Evolutionary conservation across 2,329 filamentous ascomycete species (phyloP).

Genomic region (Fusarium lateritium): DNA sequence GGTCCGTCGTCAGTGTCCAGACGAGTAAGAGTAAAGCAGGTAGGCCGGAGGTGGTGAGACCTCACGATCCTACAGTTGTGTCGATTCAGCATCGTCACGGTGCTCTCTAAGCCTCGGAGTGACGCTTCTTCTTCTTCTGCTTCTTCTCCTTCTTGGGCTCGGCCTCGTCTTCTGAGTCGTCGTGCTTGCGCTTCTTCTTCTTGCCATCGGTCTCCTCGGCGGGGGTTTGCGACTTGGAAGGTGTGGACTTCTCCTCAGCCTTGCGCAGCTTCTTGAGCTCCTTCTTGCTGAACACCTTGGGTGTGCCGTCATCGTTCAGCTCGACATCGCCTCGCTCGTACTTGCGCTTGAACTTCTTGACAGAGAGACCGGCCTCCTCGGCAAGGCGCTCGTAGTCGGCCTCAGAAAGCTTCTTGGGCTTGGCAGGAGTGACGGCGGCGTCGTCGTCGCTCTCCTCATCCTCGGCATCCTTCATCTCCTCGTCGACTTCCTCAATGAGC

Average conservation of each 20-base stretch:
- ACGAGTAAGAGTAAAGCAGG: conserved; percentile 49
- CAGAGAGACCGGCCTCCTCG: conserved; percentile 76
- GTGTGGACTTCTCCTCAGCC: conserved; percentile 65
- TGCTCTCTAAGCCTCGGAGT: conserved; percentile 54
- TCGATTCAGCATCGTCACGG: conserved; percentile 44
- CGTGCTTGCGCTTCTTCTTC: conserved; percentile 82
- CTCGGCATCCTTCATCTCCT: conserved; percentile 62
- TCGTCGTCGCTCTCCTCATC: conserved; percentile 54
- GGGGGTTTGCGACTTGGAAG: conserved; percentile 61
- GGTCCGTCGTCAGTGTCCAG: conserved; percentile 47
- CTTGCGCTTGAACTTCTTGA: conserved; percentile 85
- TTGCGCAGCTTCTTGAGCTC: conserved; percentile 81
- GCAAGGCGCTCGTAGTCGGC: conserved; percentile 73
- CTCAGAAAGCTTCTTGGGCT: conserved; percentile 65
- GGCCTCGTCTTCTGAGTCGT: conserved; percentile 76
- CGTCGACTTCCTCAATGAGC: conserved; percentile 59
- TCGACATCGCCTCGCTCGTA: conserved; percentile 82
- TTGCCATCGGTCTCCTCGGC: conserved; percentile 57
- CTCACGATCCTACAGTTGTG: conserved; percentile 33
- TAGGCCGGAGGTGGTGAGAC: conserved; percentile 30
- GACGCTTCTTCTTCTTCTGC: conserved; percentile 65
- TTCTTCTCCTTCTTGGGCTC: conserved; percentile 72
- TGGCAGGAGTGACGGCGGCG: conserved; percentile 53
- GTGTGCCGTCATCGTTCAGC: conserved; percentile 74
- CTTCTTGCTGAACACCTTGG: conserved; percentile 80